A percentile compares a stretch with the other conserved stretches of the same genome.
These are phyloP conservation scores for Nepenthes mirabilis DNA, from an alignment of 148 eudicot genomes.

Conservation along the genomic window DNA sequence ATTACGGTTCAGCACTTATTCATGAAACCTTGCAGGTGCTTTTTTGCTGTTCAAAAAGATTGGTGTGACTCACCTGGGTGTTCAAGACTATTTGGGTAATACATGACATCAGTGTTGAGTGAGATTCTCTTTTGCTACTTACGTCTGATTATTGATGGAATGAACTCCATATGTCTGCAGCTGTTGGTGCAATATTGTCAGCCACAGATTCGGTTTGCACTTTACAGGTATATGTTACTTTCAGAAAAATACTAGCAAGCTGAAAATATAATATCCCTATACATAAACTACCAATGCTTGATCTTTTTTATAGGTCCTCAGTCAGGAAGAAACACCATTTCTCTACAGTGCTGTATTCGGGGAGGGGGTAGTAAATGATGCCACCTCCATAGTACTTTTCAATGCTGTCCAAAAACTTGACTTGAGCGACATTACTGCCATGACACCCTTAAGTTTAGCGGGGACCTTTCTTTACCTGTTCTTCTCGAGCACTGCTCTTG, in stretches of 20 bases:
- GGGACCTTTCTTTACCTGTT: conserved; percentile 73
- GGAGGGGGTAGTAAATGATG: conserved; percentile 94
- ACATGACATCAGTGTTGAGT: not conserved
- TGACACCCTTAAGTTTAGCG: conserved; percentile 43
- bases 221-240: conserved; percentile 12
- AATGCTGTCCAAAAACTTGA: conserved; percentile 75
- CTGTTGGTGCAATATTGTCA: conserved; percentile 21
- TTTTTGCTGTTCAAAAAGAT: conserved; percentile 18
- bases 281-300: conserved; percentile 2
- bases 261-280: not conserved
- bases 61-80: conserved; percentile 16
- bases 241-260: not conserved
- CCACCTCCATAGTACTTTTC: conserved; percentile 90
- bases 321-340: conserved; percentile 85
- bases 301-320: conserved; percentile 53
- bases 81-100: conserved; percentile 36
- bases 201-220: conserved; percentile 26
- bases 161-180: conserved; percentile 5
- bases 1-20: not conserved
- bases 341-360: conserved; percentile 83
- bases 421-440: conserved; percentile 33
- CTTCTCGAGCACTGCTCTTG: conserved; percentile 62
- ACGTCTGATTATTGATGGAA: not conserved
- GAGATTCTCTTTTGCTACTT: not conserved
- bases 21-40: conserved; percentile 17